These are phyloP conservation scores for Rhododendron griersonianum DNA, from an alignment of 148 eudicot species.

Conservation along the genomic window DNA sequence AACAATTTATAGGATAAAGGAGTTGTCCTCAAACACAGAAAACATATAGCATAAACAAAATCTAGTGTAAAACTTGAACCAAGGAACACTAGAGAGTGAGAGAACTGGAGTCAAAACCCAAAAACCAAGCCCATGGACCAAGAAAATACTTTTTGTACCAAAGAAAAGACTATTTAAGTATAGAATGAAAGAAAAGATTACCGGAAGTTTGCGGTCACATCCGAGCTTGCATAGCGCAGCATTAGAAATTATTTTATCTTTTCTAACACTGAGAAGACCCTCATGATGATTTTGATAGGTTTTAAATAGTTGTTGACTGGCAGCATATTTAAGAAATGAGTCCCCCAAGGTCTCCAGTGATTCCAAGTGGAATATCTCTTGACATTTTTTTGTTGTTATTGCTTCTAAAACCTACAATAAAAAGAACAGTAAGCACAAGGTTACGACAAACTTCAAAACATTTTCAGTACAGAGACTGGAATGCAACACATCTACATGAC, in stretches of 20 bases:
- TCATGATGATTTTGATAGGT: slow-evolving; percentile 59
- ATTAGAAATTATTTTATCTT: slow-evolving; percentile 60
- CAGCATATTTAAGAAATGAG: slow-evolving; percentile 88
- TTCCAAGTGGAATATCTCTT: slow-evolving; percentile 71
- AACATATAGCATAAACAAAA: not conserved
- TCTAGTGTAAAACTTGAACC: not conserved
- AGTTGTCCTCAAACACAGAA: not conserved
- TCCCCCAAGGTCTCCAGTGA: slow-evolving; percentile 95
- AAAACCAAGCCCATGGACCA: not conserved
- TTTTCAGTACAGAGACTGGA: not conserved
- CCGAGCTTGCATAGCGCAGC: slow-evolving; percentile 73
- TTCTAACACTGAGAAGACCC: slow-evolving; percentile 70
- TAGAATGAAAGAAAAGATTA: slow-evolving; percentile 15
- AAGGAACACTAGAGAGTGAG: not conserved
- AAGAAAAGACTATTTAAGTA: not conserved
- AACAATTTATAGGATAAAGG: not conserved
- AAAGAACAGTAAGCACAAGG: not conserved
- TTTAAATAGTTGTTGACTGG: slow-evolving; percentile 61
- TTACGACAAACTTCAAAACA: not conserved
- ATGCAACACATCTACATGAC: not conserved
- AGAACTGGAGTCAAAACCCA: not conserved
- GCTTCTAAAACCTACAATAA: slow-evolving; percentile 71
- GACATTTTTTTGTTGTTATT: slow-evolving; percentile 71
- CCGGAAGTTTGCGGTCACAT: slow-evolving; percentile 70
- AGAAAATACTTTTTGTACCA: not conserved